phyloP scores from a whole-genome alignment of 2,329 filamentous ascomycete genomes.

The Colletotrichum theobromicola region DNA sequence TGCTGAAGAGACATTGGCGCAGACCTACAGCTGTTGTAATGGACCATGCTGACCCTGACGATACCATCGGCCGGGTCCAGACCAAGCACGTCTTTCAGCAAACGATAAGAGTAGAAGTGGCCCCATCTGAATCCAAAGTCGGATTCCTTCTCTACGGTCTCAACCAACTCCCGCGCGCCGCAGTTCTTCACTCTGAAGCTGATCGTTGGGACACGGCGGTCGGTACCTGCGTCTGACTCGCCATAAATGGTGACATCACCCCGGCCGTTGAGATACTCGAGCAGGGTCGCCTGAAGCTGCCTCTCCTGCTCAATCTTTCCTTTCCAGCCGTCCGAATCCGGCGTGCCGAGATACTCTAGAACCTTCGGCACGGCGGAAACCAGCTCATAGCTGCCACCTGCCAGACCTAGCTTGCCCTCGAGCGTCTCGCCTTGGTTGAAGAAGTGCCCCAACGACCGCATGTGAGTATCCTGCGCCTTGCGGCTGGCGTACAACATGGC shows the following conservation, averaged over 20 bases:
- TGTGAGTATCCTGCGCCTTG: slow-evolving; percentile 52
- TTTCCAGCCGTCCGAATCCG: slow-evolving; percentile 48
- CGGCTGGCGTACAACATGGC: slow-evolving; percentile 71
- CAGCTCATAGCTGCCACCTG: slow-evolving; percentile 74
- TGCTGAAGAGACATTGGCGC: background rate
- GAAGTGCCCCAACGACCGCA: slow-evolving; percentile 66
- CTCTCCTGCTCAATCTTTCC: slow-evolving; percentile 64
- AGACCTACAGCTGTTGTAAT: slow-evolving; percentile 72
- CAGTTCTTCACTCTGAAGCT: slow-evolving; percentile 67
- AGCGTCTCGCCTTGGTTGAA: slow-evolving; percentile 68
- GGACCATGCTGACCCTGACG: slow-evolving; percentile 72
- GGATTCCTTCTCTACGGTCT: slow-evolving; percentile 63
- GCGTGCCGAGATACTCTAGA: slow-evolving; percentile 61
- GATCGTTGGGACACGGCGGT: slow-evolving; percentile 66
- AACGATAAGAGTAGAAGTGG: slow-evolving; percentile 70
- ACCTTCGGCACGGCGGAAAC: slow-evolving; percentile 67
- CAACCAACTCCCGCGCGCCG: slow-evolving; percentile 62
- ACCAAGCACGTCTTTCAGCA: slow-evolving; percentile 63
- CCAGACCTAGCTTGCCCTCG: slow-evolving; percentile 71
- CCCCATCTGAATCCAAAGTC: slow-evolving; percentile 71
- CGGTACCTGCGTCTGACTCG: slow-evolving; percentile 50
- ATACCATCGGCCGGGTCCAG: slow-evolving; percentile 64
- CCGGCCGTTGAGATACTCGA: slow-evolving; percentile 62
- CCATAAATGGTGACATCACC: slow-evolving; percentile 64
- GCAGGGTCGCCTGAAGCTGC: slow-evolving; percentile 60